Conservation (phyloP, 2,329 filamentous ascomycete species). For the Reticulascus tulasneorum region DNA sequence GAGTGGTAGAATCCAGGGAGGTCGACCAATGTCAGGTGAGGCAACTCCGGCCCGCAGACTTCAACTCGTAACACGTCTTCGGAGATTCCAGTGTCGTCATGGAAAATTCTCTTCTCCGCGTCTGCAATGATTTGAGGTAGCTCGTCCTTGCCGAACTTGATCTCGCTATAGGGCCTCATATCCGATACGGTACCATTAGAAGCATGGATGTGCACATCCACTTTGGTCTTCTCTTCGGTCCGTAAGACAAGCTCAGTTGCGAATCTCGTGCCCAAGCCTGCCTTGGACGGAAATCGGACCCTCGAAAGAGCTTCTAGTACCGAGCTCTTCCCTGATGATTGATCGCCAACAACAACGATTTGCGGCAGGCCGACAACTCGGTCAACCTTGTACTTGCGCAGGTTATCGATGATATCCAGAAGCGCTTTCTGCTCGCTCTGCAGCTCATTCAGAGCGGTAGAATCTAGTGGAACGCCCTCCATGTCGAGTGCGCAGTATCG, state of each 20-base stretch:
- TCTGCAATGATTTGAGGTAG: constrained; percentile 48
- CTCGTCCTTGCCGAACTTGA: no score
- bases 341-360: constrained; percentile 57
- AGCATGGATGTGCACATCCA: no score
- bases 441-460: no score
- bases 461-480: no score
- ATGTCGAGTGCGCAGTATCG: no score
- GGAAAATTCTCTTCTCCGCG: constrained; percentile 40
- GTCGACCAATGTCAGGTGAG: constrained; percentile 50
- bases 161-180: no score
- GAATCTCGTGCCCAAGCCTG: constrained; percentile 55
- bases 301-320: constrained; percentile 61
- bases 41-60: constrained; percentile 37
- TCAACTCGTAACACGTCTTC: constrained; percentile 43
- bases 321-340: constrained; percentile 60
- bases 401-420: constrained; percentile 40
- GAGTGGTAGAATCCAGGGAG: constrained; percentile 43
- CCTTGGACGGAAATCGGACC: constrained; percentile 55
- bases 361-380: constrained; percentile 42
- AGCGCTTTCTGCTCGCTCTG: no score
- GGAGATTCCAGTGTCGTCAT: constrained; percentile 30
- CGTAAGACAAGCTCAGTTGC: constrained; percentile 57
- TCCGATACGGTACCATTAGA: no score
- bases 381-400: constrained; percentile 36
- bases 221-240: no score